Base-by-base conservation (phyloP, 331 rosid species). In the Spiraea crenata region DNA sequence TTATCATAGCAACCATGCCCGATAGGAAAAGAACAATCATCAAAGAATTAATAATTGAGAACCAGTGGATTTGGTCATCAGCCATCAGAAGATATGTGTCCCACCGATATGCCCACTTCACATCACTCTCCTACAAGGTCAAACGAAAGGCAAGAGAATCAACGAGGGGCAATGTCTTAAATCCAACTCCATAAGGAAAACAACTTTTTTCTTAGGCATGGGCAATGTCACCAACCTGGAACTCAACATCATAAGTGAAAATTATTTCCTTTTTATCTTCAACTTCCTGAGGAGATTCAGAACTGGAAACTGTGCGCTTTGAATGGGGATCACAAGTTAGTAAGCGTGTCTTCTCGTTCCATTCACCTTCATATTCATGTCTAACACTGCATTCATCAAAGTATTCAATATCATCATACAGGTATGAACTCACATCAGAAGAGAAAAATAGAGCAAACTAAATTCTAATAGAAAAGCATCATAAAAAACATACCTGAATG, bases 51-150 rank as follows among this genome's bases (percentile, higher is more conserved):
- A 93, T 80, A 42, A 93, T 93, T 37, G 97, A 93, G 77, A 93
- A 93, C 97, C 99, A 91, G 80, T 91, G 99, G 80, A 93, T 91
- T 76, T 91, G 97, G 68, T 93, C 99, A 75, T 91, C 99, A 17
- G 96, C 91, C 96, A 93, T 87, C 75, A 91, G 85, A 79, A 93
- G 97, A 84, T 93, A 90, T 42, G 98, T 90, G 77, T 93, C 97
- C 98, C 98, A 93, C 42, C 96, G 87, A 65, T 97, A 93, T 47
- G 97, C 97, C 99, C 99, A 91, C 72, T 93, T 93, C 83, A 93
- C 96, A 45, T 86, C 83, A 76, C 99, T 91, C 79, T 85, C 95
- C 99, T 93, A 70, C 72, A 76, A 67, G 57, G 62, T 74, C 31
- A 57, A 58, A 37, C 45, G 45, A 72, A 59, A 63, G 17, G 19